Conservation (phyloP, 2,329 filamentous ascomycete species). For the Blastomyces silverae region DNA sequence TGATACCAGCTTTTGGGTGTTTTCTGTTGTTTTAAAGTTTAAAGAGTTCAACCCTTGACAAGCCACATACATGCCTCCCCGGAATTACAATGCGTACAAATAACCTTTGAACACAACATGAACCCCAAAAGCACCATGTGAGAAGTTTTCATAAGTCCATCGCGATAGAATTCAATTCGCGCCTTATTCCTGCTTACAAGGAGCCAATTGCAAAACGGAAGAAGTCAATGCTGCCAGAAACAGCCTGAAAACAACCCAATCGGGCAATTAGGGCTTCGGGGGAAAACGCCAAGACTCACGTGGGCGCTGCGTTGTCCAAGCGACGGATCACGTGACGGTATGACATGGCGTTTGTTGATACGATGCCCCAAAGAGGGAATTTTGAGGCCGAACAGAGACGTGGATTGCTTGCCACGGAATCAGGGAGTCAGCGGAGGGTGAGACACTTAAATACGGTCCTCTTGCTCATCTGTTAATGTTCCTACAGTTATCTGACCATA, state of each 20-base stretch:
- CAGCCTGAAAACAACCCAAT: too few relatives aligned
- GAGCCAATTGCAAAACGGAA: too few relatives aligned
- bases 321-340: slow-evolving; percentile 9
- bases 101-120: background rate
- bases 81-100: background rate
- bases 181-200: too few relatives aligned
- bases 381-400: background rate
- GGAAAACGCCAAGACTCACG: background rate
- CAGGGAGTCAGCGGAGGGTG: background rate
- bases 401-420: too few relatives aligned
- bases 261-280: too few relatives aligned
- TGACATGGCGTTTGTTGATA: slow-evolving; percentile 27
- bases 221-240: too few relatives aligned
- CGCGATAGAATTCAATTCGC: too few relatives aligned
- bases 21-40: too few relatives aligned
- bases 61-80: too few relatives aligned
- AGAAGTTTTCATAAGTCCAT: background rate
- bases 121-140: background rate
- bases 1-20: too few relatives aligned
- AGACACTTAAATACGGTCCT: background rate
- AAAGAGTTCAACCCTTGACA: too few relatives aligned
- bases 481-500: background rate
- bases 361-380: slow-evolving; percentile 11
- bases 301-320: slow-evolving; percentile 8
- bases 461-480: background rate